Evolutionary conservation across 2,329 filamentous ascomycete genomes (phyloP), one percentile per base, ranked within the genome.

Genomic region (Colletotrichum chrysophilum): DNA sequence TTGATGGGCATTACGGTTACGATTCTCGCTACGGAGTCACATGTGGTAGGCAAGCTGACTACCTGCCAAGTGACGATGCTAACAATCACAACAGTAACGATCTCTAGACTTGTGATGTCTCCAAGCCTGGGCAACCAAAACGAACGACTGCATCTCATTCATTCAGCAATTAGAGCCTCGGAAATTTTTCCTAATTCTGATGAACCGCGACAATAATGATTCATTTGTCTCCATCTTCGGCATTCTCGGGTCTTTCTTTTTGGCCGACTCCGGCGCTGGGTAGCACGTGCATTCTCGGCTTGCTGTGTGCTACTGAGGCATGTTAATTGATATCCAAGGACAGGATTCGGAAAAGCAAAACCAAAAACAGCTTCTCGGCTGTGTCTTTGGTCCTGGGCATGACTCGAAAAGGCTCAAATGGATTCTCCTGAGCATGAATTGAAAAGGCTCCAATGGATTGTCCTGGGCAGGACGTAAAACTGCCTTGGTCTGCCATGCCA

Each of bases 401-500:
- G 83, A 85, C 81, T 66, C 77, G 79, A 84, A 84, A 85, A 82
- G 43, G 43, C n/a, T 21, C 43, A 12, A 52, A 52, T 24, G n/a
- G 43, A 48, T 21, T 74, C 82, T 85, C 83, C 83, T 83, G 77
- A 81, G 83, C 80, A 84, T 60, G 83, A 85, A 80, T 66, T 78
- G 79, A 84, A 84, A 85, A 82, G n/a, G n/a, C n/a, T 48, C 43
- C 43, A 48, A 21, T 5, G n/a, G 43, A 52, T 52, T 74, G 82
- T 85, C 83, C 83, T 83, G 77, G 81, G 83, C 80, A 84, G 62
- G 83, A 85, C 81, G 69, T 78, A 79, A 84, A 84, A 85, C 82
- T 80, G 82, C 83, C 81, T 70, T 43, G 74, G 21, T 74, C n/a
- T 60, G 43, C 62, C 65, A 58, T 38, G n/a, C 8, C 34, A 18